Percentiles rank a stretch among this genome's conserved stretches.
Conservation (phyloP, 192 early-diverging fungal species). For the Phycomyces blakesleeanus region DNA sequence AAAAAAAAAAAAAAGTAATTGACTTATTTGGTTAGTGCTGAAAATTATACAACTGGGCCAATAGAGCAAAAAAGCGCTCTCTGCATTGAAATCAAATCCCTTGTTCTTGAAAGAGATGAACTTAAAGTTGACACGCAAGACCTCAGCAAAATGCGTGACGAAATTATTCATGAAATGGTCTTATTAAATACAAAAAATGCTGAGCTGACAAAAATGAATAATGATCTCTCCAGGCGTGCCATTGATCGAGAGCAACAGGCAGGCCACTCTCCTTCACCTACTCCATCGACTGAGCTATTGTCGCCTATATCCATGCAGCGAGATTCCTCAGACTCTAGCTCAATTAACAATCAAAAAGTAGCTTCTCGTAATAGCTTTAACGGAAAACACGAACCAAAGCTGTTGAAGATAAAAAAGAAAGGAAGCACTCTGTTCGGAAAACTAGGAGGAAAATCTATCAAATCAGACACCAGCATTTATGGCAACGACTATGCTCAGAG, state of each 20-base stretch:
- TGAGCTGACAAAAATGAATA: constrained; percentile 51
- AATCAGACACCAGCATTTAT: not conserved
- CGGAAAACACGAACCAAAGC: constrained; percentile 36
- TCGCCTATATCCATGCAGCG: constrained; percentile 12
- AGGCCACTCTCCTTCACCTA: constrained; percentile 11
- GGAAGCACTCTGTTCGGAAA: constrained; percentile 34
- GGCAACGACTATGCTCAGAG: not conserved
- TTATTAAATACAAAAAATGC: constrained; percentile 51
- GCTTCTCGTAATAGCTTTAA: constrained; percentile 30
- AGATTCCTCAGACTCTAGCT: constrained; percentile 1
- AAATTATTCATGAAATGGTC: constrained; percentile 48
- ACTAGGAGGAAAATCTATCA: constrained; percentile 2
- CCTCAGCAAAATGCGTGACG: constrained; percentile 43
- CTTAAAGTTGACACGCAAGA: constrained; percentile 42
- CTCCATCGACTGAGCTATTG: constrained; percentile 15
- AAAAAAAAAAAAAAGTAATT: not conserved
- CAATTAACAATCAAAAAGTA: constrained; percentile 7
- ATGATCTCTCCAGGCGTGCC: constrained; percentile 45
- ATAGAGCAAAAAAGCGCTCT: constrained; percentile 32
- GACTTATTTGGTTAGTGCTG: constrained; percentile 3
- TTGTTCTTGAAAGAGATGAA: constrained; percentile 43
- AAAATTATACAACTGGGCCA: not conserved
- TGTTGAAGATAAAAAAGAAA: constrained; percentile 50
- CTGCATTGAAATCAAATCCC: constrained; percentile 40
- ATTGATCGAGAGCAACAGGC: constrained; percentile 19